These are phyloP conservation scores for Kalaharituber pfeilii DNA, from an alignment of 2,329 filamentous ascomycete genomes.

Conservation along the genomic window DNA sequence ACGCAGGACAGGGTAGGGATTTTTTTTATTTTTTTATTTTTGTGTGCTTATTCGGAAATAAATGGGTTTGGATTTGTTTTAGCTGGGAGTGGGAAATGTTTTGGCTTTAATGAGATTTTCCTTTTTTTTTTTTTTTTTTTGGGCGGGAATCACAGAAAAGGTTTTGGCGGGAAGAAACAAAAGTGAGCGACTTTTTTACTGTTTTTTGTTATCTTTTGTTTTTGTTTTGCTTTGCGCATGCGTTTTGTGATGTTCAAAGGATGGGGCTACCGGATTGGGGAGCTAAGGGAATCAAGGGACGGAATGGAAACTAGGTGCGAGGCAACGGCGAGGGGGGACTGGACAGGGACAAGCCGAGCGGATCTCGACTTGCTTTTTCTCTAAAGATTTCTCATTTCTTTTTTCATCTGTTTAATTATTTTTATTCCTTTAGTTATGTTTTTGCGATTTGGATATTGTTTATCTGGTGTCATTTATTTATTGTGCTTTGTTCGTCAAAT, in stretches of 20 bases:
- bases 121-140: neutral
- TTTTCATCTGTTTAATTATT: neutral
- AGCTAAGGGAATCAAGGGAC: too few species aligned
- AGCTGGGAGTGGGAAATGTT: neutral
- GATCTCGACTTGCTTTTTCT: neutral
- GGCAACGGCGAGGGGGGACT: neutral
- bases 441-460: too few species aligned
- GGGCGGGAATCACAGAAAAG: neutral
- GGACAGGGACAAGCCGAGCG: neutral
- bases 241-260: neutral
- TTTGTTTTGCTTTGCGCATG: slow-evolving; percentile 1
- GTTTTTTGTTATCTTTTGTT: slow-evolving; percentile 8
- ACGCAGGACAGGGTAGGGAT: too few species aligned
- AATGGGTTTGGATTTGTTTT: too few species aligned
- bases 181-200: slow-evolving; percentile 8
- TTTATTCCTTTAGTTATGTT: neutral
- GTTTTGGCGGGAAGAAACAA: neutral
- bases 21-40: too few species aligned
- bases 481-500: neutral
- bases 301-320: neutral
- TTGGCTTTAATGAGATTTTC: neutral
- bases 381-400: neutral
- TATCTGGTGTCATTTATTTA: too few species aligned
- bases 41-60: too few species aligned
- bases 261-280: neutral